Percentiles rank a stretch among this genome's conserved stretches.
These are phyloP conservation scores for Ogataea minuta DNA, from an alignment of 805 yeast genomes.

Conservation along the genomic window DNA sequence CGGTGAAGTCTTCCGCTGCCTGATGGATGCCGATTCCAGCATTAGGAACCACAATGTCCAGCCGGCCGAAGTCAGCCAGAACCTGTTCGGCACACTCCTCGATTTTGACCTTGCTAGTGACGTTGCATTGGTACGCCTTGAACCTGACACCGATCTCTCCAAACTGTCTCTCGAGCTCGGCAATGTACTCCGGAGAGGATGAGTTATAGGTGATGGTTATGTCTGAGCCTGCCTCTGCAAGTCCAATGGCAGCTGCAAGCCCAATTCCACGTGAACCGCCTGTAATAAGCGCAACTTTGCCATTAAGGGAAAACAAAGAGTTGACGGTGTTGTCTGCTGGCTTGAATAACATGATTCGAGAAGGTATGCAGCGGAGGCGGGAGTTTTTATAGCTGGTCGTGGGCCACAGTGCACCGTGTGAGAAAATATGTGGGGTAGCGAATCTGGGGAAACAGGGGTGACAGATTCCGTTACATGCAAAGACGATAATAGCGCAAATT, in stretches of 20 bases:
- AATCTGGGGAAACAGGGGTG: conserved; percentile 8
- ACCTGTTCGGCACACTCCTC: conserved; percentile 28
- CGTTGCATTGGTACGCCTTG: conserved; percentile 33
- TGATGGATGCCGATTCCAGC: conserved; percentile 37
- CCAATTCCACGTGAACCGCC: conserved; percentile 64
- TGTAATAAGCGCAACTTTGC: conserved; percentile 44
- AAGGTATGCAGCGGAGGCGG: not conserved
- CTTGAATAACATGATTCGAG: conserved; percentile 15
- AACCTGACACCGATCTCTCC: conserved; percentile 16
- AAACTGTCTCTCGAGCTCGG: conserved; percentile 15
- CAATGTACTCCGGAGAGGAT: conserved; percentile 13
- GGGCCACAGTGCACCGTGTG: conserved; percentile 4
- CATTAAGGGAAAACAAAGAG: conserved; percentile 37
- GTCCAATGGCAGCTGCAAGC: conserved; percentile 47
- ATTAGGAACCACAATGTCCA: conserved; percentile 43
- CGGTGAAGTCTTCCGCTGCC: conserved; percentile 33
- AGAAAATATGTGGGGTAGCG: conserved; percentile 2
- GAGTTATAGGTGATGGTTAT: conserved; percentile 39
- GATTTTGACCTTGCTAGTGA: conserved; percentile 33
- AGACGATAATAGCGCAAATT: not conserved
- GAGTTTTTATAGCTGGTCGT: not conserved
- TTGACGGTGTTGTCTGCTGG: conserved; percentile 13
- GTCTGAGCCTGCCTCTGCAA: conserved; percentile 49
- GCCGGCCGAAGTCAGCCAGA: conserved; percentile 37
- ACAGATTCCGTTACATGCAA: conserved; percentile 1